Evolutionary conservation across 202 grass and related monocot species (phyloP), one percentile per base, ranked within the genome.

Genomic region (Miscanthus sacchariflorus): DNA sequence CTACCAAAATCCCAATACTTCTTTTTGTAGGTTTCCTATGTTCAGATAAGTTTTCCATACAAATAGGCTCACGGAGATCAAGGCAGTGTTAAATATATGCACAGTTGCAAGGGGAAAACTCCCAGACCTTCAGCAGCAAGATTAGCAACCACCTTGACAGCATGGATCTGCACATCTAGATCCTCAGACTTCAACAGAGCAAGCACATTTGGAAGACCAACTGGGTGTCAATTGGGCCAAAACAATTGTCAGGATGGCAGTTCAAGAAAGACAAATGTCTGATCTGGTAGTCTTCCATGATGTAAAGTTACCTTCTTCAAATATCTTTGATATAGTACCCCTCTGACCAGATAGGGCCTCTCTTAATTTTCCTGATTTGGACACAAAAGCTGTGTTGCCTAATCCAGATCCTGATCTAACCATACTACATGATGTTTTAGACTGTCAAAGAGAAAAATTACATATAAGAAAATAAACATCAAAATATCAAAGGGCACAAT

Each of bases 111-210:
- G 65, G 73, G 56, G 58, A 18, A 27, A 72, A 85, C 15, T 79
- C 28, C n/a, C 63, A 23, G 30, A 96, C 96, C 96, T 99, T 99
- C 86, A 85, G 92, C 94, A 56, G 96, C 91, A 89, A 90, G 92
- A 91, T 99, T 99, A 85, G 96, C 96, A 83, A 99, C 86, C 77
- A 91, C 84, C 86, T 91, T 99, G 70, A 95, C 91, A 74, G 94
- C 96, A 88, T 95, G 81, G 46, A 93, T 89, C 87, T 99, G 96
- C 86, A 95, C 92, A 35, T 96, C 91, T 83, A 93, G 75, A 66
- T 99, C 94, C 52, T 96, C 89, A 24, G 94, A 99, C 90, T 92
- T 99, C 91, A 99, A 90, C 59, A 99, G 88, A 86, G 90, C 78
- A 35, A 99, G 74, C 49, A 99, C 89, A 85, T 88, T 95, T 49